These are phyloP conservation scores for Hymenoscyphus albidus DNA, from an alignment of 2,329 filamentous ascomycete genomes.

Conservation along the genomic window DNA sequence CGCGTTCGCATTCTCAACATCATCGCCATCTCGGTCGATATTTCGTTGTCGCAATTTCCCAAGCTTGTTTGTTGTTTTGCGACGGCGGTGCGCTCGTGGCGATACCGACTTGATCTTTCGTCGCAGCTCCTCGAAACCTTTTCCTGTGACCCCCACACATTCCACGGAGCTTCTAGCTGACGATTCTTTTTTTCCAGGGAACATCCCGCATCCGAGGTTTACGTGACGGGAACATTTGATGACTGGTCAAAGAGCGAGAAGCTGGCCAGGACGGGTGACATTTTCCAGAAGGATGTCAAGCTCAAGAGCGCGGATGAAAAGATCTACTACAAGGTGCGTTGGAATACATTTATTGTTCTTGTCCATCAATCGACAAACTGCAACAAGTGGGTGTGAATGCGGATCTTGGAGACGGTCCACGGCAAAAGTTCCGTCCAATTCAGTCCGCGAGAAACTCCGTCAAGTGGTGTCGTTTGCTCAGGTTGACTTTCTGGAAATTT, in stretches of 20 bases:
- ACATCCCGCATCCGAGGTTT: slow-evolving; percentile 77
- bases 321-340: slow-evolving; percentile 87
- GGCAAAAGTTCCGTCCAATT: not conserved
- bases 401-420: not conserved
- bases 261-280: slow-evolving; percentile 69
- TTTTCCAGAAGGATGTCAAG: slow-evolving; percentile 77
- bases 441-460: slow-evolving; percentile 4
- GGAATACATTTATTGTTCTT: not conserved
- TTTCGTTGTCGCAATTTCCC: not conserved
- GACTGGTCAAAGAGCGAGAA: slow-evolving; percentile 85
- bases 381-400: not conserved
- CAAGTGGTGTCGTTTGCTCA: slow-evolving; percentile 8
- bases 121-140: not conserved
- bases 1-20: not conserved
- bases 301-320: slow-evolving; percentile 65
- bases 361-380: not conserved
- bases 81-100: not conserved
- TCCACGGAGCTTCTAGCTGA: slow-evolving; percentile 15
- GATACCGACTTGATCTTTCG: not conserved
- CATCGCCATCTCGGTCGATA: not conserved
- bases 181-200: slow-evolving; percentile 55
- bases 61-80: not conserved
- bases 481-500: not conserved
- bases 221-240: slow-evolving; percentile 94
- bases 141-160: not conserved